Conservation (phyloP, 345 rosid species). For the Rhodamnia rubescens region DNA sequence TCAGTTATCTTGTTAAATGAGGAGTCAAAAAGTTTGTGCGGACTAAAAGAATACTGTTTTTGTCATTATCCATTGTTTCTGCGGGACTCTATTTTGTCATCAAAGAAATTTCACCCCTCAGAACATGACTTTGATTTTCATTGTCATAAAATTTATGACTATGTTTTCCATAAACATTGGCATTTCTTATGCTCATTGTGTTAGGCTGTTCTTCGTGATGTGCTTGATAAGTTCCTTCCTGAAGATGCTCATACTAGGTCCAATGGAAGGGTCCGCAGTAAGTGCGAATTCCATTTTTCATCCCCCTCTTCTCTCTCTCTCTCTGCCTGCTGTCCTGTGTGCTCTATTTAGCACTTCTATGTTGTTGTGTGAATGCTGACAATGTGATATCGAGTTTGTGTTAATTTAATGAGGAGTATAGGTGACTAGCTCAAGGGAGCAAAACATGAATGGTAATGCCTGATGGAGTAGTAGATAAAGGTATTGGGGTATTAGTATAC, state of each 20-base stretch:
- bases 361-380: background rate
- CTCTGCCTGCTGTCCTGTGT: background rate
- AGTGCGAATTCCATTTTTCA: constrained; percentile 7
- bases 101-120: background rate
- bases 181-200: background rate
- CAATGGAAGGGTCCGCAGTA: constrained; percentile 90
- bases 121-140: background rate
- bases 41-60: background rate
- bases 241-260: constrained; percentile 71
- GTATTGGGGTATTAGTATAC: background rate
- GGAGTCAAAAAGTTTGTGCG: background rate
- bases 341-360: background rate
- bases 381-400: background rate
- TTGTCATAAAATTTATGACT: background rate
- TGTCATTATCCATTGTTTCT: background rate
- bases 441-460: background rate
- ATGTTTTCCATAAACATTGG: background rate
- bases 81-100: background rate
- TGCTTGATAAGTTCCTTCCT: constrained; percentile 64
- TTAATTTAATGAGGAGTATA: background rate
- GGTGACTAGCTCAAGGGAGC: background rate
- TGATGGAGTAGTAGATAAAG: background rate
- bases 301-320: background rate
- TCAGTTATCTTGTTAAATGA: background rate
- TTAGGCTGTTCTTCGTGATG: constrained; percentile 75